Evolutionary conservation across 2,329 filamentous ascomycete genomes (phyloP).

Genomic region (Acarospora socialis): DNA sequence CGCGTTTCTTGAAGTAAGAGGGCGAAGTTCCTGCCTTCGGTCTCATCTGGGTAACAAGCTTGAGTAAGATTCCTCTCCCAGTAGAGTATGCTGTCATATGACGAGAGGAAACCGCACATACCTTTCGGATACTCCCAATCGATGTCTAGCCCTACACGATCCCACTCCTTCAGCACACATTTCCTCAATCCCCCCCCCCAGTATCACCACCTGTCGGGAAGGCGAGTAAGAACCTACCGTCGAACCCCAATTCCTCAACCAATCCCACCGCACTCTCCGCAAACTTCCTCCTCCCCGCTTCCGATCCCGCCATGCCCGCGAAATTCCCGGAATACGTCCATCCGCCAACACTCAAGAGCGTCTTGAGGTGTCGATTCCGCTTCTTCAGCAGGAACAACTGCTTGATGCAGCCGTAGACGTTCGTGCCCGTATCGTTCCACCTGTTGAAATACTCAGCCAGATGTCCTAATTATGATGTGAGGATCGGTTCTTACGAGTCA

Average conservation of each 20-base stretch:
- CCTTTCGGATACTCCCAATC: constrained; percentile 31
- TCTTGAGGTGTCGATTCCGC: constrained; percentile 59
- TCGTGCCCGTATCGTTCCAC: constrained; percentile 51
- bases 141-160: constrained; percentile 22
- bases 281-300: constrained; percentile 48
- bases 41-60: too few species aligned
- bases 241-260: constrained; percentile 66
- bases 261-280: constrained; percentile 58
- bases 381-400: constrained; percentile 66
- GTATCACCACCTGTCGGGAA: too few species aligned
- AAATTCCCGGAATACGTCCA: constrained; percentile 75
- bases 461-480: neutral
- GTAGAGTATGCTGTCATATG: neutral
- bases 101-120: constrained; percentile 3
- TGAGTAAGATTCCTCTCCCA: constrained; percentile 20
- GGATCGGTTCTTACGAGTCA: constrained; percentile 33
- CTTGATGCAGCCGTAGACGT: constrained; percentile 65
- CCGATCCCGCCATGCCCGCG: constrained; percentile 48
- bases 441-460: constrained; percentile 2
- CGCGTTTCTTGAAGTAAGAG: constrained; percentile 29
- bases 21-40: constrained; percentile 30
- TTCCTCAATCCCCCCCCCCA: too few species aligned
- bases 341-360: constrained; percentile 70
- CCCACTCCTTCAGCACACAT: too few species aligned
- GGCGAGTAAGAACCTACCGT: too few species aligned